A percentile compares a stretch with the other conserved stretches of the same genome.
Conservation (phyloP, 768 basidiomycete genomes). For the Phanerochaete carnosa region DNA sequence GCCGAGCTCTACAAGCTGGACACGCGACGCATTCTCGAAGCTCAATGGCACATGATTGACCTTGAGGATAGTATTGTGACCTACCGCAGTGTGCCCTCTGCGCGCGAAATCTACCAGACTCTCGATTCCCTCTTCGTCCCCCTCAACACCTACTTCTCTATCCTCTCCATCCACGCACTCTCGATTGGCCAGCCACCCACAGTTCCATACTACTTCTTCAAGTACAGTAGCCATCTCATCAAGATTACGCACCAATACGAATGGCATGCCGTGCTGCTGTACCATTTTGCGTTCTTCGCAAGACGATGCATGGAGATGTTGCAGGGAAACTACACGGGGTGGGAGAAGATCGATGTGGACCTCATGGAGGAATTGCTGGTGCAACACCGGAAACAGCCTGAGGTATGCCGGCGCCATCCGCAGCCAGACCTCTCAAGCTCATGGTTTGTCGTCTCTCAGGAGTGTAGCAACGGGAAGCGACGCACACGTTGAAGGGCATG, state of each 20-base stretch:
- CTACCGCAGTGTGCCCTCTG: constrained; percentile 18
- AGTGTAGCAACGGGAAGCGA: background rate
- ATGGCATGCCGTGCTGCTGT: constrained; percentile 25
- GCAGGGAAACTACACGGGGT: constrained; percentile 24
- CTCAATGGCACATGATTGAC: constrained; percentile 25
- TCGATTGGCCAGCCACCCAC: constrained; percentile 19
- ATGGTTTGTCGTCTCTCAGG: background rate
- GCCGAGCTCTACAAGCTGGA: constrained; percentile 28
- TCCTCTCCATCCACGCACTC: constrained; percentile 24
- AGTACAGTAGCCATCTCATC: constrained; percentile 27
- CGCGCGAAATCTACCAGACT: constrained; percentile 23
- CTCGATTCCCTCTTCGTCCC: constrained; percentile 27
- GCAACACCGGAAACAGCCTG: constrained; percentile 21
- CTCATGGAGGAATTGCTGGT: constrained; percentile 29
- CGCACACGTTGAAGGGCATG: background rate
- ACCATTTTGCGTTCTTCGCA: constrained; percentile 25
- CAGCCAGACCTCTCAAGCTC: background rate
- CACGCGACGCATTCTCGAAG: constrained; percentile 27
- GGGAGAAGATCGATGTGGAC: constrained; percentile 27
- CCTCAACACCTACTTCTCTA: constrained; percentile 27
- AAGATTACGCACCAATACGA: constrained; percentile 27
- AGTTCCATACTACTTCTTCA: constrained; percentile 26
- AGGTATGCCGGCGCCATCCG: constrained; percentile 10
- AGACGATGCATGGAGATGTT: constrained; percentile 26
- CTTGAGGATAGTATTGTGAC: constrained; percentile 23